Evolutionary conservation across 306 rosid genomes (phyloP).

Genomic region (Malus sieversii): DNA sequence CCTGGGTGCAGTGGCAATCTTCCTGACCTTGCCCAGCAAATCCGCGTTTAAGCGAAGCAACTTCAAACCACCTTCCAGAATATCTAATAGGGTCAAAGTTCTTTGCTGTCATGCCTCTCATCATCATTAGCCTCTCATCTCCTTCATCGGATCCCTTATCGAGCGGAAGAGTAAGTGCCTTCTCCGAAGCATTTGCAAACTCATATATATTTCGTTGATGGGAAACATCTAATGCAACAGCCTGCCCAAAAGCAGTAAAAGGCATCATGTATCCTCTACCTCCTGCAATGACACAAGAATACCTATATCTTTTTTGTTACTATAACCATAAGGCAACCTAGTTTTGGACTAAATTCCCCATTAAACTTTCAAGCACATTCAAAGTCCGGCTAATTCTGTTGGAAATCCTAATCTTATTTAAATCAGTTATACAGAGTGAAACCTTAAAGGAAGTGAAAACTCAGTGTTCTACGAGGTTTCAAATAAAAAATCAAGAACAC

Average conservation of each 20-base stretch:
- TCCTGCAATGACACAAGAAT: conserved; percentile 9
- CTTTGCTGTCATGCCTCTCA: conserved; percentile 90
- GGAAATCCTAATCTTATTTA: neutral
- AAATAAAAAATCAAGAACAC: neutral
- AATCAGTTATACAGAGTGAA: neutral
- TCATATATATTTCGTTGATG: conserved; percentile 39
- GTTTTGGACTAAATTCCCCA: conserved; percentile 3
- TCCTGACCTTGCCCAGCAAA: conserved; percentile 97
- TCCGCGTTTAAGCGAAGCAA: conserved; percentile 96
- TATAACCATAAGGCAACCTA: neutral
- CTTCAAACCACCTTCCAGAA: conserved; percentile 98
- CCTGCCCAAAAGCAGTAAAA: conserved; percentile 36
- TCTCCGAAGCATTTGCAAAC: conserved; percentile 49
- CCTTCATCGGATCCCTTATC: conserved; percentile 41
- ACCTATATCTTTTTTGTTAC: neutral
- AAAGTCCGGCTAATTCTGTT: neutral
- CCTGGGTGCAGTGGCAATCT: conserved; percentile 99
- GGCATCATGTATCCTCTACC: conserved; percentile 17
- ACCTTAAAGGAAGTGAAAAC: neutral
- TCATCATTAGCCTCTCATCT: conserved; percentile 64
- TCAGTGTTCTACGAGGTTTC: neutral
- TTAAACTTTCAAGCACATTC: neutral
- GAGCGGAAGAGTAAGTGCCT: conserved; percentile 35
- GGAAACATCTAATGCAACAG: conserved; percentile 52
- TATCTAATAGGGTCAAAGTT: conserved; percentile 72